Base-by-base conservation (phyloP, 2,329 filamentous ascomycete species). In the Colletotrichum falcatum region DNA sequence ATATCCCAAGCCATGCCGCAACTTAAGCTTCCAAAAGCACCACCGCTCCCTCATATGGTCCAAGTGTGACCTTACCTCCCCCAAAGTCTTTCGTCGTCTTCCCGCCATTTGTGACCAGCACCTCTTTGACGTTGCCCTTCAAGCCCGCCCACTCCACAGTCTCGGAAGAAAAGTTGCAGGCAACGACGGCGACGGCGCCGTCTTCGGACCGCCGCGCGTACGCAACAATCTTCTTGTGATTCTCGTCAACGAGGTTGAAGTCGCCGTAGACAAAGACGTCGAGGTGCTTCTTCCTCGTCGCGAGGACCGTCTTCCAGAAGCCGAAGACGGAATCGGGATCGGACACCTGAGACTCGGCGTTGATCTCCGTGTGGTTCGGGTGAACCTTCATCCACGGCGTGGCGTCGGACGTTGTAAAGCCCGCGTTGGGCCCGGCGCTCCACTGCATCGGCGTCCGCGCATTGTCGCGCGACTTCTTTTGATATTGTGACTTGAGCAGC, bases 361-460 rank as follows among this genome's bases (percentile, higher is more conserved):
- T 94, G 80, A 91, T 83, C n/a, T 82, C 78, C 2, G 77, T 77
- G 77, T 89, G 90, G 76, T 89, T 86, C 66, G 90, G 87, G 76
- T 93, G 90, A 48, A 90, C 86, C 18, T 87, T 85, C 87, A 94
- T 94, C 92, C 92, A 94, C 2, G 91, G 90, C 64, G 83, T 84
- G 5, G 77, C 78, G 11, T 79, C 80, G 42, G 70, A 35, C 1
- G 81, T 81, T 0, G 90, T 90, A 81, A 94, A 94, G 14, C 92
- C 92, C 0, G 84, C 91, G 70, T 93, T 86, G 0, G 81, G 76
- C 1, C 80, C 82, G n/a, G 79, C 76, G 72, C 89, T 84, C 92
- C 92, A 94, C 76, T 93, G 91, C 79, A 94, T 90, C 0, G 92
- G 92, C 0, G 90, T 89, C 55, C 92, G 85, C 9, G 88, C 89